Evolutionary conservation across 257 asterid genomes (phyloP), one percentile per base, ranked within the genome.

Genomic region (Cinchona pubescens): DNA sequence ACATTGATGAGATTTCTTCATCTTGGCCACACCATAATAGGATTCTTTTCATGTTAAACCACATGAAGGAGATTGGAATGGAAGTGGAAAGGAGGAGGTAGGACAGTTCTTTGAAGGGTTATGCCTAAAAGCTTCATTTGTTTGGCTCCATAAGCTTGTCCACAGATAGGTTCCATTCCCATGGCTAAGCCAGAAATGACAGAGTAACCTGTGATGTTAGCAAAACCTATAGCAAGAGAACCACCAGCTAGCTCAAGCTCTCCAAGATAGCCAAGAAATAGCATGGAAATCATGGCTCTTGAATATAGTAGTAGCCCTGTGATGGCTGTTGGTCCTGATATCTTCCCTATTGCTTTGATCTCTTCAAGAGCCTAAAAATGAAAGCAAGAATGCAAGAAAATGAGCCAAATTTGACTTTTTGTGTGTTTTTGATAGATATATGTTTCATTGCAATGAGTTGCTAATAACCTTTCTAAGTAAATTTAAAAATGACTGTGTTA

Each of bases 121-220:
- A 90, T 85, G 19, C 99, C 99, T 1, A 94, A 83, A 53, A 92
- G 92, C 67, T 90, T 94, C 97, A 90, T 92, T 75, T 91, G 92
- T 49, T 88, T 92, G 15, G 97, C 97, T 3, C 99, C 99, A 73
- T 85, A 92, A 7, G 99, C 97, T 69, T 94, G 99, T 13, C 99
- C 97, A 73, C 97, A 92, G 15, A 94, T 90, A 42, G 99, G 97
- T 82, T 94, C 99, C 99, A 94, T 94, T 4, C 99, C 99, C 99
- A 94, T 90, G 35, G 99, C 97, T 10, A 94, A 75, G 27, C 99
- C 98, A 6, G 98, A 90, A 78, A 94, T 92, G 18, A 94, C 92
- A n/a, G 98, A 94, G 90, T 94, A 94, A 12, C 98, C 98, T 2
- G 96, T 94, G 63, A 94, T 94, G 80, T 94, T 94, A 2, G 98